phyloP scores from a whole-genome alignment of 257 asterid species.

The Cinchona pubescens region DNA sequence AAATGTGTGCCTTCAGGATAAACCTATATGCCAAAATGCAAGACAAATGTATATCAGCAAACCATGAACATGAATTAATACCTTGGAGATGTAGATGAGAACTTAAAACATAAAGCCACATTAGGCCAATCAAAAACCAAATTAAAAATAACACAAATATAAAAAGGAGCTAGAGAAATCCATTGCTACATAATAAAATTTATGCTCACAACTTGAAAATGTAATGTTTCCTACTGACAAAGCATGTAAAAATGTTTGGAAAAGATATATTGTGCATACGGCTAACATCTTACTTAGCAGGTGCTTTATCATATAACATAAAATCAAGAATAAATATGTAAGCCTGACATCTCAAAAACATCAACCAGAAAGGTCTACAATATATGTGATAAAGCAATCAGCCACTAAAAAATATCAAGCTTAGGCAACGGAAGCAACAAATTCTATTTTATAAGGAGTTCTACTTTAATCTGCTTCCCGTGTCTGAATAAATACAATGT shows the following conservation, averaged over 20 bases:
- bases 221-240: not conserved
- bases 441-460: no score
- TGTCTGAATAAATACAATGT: not conserved
- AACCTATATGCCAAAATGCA: slow-evolving; percentile 32
- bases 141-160: not conserved
- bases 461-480: not conserved
- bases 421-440: no score
- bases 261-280: not conserved
- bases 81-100: not conserved
- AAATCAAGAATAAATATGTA: not conserved
- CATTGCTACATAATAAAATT: no score
- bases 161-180: not conserved
- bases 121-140: not conserved
- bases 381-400: not conserved
- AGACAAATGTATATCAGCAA: not conserved
- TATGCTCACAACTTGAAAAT: not conserved
- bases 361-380: not conserved
- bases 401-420: not conserved
- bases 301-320: not conserved
- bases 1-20: slow-evolving; percentile 95
- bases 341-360: not conserved
- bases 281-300: not conserved
- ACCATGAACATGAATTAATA: not conserved
- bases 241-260: not conserved
- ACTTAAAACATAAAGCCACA: not conserved